Evolutionary conservation across 2,329 filamentous ascomycete species (phyloP), one percentile per base, ranked within the genome.

Genomic region (Aspergillus udagawae): DNA sequence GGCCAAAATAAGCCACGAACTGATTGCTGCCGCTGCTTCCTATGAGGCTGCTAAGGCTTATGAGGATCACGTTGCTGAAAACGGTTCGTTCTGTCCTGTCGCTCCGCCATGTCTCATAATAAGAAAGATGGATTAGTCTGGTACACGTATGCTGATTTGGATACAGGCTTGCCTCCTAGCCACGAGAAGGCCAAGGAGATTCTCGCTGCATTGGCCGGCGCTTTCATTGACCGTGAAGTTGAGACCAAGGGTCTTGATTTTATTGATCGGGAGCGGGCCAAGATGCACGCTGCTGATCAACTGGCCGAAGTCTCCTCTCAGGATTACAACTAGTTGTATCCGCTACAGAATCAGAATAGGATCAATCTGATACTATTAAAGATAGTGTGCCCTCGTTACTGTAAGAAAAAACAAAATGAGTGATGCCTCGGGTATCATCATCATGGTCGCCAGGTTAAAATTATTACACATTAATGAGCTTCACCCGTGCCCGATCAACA

Each of bases 41-140:
- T 94, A 91, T 72, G 87, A 86, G 65, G 90, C 87, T 66, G 88
- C 92, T 82, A 91, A 91, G 80, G 79, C 87, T 29, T 92, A 88
- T 68, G 89, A 92, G 76, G 84, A 91, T 69, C 81, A 83, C 67
- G 88, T 91, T 76, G 86, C 86, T 64, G 76, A 75, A 49, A 82
- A 91, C 68, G 89, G 86, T 86, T 77, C 48, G 76, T 23, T 67
- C 45, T 32, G 7, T 3, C 27, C 23, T n/a, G 14, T 4, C 21
- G 28, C 1, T 47, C 10, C 44, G 1, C 20, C 20, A n/a, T n/a
- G 1, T 20, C 12, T 2, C 4, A 20, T 9, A 3, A 9, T 23
- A 29, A 3, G 10, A 29, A 0, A 20, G 5, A 7, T 35, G 32
- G 32, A 35, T 17, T 3, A 35, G 32, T 35, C 32, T 17, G 32